Evolutionary conservation across 2,329 filamentous ascomycete genomes (phyloP), one percentile per base, ranked within the genome.

Genomic region (Alternaria postmessia): DNA sequence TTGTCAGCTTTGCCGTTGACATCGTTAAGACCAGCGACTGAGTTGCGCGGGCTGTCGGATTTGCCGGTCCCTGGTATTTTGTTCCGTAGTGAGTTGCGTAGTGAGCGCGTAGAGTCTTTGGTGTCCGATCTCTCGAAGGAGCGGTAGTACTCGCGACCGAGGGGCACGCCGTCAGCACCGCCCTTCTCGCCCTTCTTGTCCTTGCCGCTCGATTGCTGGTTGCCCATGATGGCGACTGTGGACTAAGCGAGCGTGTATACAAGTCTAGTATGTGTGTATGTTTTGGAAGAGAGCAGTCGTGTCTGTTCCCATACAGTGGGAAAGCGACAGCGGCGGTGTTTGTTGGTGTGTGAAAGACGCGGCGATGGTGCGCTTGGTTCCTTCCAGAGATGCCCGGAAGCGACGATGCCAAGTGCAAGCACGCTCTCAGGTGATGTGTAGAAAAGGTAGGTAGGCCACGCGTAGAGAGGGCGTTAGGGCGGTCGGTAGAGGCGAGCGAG

Each of bases 51-150:
- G 76, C 94, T 97, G 74, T 97, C 94, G 46, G 83, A 87, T 74
- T 88, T 91, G 64, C 84, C 84, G 24, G 74, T 84, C 36, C 91
- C 91, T 2, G 91, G 93, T 61, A 97, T 97, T 81, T 97, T 97
- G 63, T 93, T 96, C 62, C 92, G 87, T 68, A 98, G 86, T 8
- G 87, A 87, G 39, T 89, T 90, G 68, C 92, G 88, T 78, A 97
- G 89, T 5, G 94, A 97, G 66, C 93, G 91, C 32, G 91, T 88
- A 7, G 93, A 97, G 67, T 97, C 94, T 78, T 94, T 94, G 28
- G 94, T 98, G 76, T 98, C 94, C 57, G 93, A 93, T 77, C 91
- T 91, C 81, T 90, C 91, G 77, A 98, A 94, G 28, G 94, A 97
- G 28, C 94, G 94, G 79, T 95, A 96, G 65, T 76, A 75, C 56